Base-by-base conservation (phyloP, 495 filamentous ascomycete genomes). In the Podospora anserina region DNA sequence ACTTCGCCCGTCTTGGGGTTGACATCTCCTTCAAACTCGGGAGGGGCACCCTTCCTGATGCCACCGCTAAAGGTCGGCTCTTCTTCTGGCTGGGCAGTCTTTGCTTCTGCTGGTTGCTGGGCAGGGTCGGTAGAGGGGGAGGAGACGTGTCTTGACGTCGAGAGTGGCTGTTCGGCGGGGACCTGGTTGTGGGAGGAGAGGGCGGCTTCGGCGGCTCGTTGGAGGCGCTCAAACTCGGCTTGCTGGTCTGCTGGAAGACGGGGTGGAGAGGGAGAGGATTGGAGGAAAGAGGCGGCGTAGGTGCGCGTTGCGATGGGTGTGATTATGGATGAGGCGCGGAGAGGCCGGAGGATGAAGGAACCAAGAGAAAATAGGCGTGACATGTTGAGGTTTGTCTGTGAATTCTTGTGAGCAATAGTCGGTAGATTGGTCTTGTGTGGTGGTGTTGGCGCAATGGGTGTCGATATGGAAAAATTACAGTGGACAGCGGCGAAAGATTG, bases 1-100 rank as follows among this genome's bases (percentile, higher is more conserved):
- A 96, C 85, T 82, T 98, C 95, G n/a, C 96, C 96, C 2, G 95
- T 99, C 82, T 90, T 90, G 2, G 95, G 95, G 75, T 99, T 97
- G 67, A 83, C 84, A 54, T 98, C 92, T 54, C 95, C 95, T 72
- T 96, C 91, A 74, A 99, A 99, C 78, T 98, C 95, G 2, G 95
- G 95, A 77, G 87, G 84, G 59, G 92, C 88, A 20, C 94, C 93
- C 69, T 76, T 69, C 44, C 77, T 72, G 26, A 81, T 75, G 19
- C 82, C 75, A 20, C 78, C 81, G 61, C 79, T 79, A 11, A 83
- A 69, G 3, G 77, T 72, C 62, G 4, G 58, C 34, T 69, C 68
- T 18, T 49, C 66, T 18, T 56, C 54, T 49, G 63, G 63, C 15
- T 67, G 57, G 23, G 66, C 27, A 18, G 68, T 56, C 7, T 66